Conservation (phyloP, 495 filamentous ascomycete genomes). For the Lentithecium fluviatile region DNA sequence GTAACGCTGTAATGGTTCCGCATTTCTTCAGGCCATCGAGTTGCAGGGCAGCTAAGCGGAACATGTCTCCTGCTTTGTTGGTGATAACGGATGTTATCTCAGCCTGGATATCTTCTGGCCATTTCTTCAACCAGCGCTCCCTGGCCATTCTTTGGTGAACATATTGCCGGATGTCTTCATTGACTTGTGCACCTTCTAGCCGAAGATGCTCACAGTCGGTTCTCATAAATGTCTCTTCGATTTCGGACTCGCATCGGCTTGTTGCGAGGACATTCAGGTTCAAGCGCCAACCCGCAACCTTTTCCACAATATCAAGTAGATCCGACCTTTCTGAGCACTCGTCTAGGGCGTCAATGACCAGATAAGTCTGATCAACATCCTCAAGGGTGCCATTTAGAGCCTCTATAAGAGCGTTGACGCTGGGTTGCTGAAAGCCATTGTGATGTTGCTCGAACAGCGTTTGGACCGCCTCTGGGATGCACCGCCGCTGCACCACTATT, state of each 20-base stretch:
- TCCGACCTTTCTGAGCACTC: constrained; percentile 4
- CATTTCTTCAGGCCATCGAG: constrained; percentile 7
- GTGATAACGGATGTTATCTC: constrained; percentile 1
- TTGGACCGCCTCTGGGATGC: neutral
- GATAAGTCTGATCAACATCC: neutral
- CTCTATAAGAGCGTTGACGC: neutral
- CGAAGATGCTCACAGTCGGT: neutral
- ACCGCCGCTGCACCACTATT: neutral
- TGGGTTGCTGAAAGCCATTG: constrained; percentile 8
- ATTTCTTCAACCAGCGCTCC: constrained; percentile 6
- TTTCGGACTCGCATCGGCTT: constrained; percentile 9
- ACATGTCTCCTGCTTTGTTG: constrained; percentile 10
- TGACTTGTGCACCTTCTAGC: neutral
- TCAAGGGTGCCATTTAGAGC: neutral
- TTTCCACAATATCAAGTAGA: neutral
- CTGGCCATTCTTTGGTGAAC: neutral
- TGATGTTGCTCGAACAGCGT: neutral
- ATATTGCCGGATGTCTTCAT: constrained; percentile 7
- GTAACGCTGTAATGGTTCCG: neutral
- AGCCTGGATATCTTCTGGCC: neutral
- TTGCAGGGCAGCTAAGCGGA: constrained; percentile 3
- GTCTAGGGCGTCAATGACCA: constrained; percentile 19
- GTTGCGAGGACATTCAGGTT: constrained; percentile 6
- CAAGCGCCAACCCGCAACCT: neutral
- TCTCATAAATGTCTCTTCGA: neutral